These are phyloP conservation scores for Tricladium varicosporioides DNA, from an alignment of 2,329 filamentous ascomycete genomes.

Conservation along the genomic window DNA sequence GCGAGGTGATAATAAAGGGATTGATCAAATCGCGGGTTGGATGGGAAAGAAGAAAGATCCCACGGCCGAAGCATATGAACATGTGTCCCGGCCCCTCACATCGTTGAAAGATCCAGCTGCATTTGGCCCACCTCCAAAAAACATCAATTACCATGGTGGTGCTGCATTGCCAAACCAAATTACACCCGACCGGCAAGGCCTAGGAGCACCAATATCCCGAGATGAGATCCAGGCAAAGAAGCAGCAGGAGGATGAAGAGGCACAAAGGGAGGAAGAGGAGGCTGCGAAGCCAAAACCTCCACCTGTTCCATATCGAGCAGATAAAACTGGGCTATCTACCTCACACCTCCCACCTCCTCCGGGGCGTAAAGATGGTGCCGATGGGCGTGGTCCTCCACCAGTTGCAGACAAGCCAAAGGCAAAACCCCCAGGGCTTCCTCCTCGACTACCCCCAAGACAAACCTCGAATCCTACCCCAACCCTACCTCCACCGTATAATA, in stretches of 20 bases:
- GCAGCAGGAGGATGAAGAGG: slow-evolving; percentile 33
- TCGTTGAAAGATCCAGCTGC: slow-evolving; percentile 61
- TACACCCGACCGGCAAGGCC: slow-evolving; percentile 37
- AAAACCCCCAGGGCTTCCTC: slow-evolving; percentile 48
- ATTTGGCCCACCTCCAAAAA: slow-evolving; percentile 68
- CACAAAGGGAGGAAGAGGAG: slow-evolving; percentile 29
- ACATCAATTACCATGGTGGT: slow-evolving; percentile 32
- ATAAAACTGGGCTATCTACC: slow-evolving; percentile 60
- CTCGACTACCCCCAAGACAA: slow-evolving; percentile 54
- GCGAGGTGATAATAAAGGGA: slow-evolving; percentile 41
- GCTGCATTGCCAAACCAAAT: slow-evolving; percentile 29
- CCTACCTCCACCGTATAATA: slow-evolving; percentile 39
- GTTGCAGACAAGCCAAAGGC: slow-evolving; percentile 21
- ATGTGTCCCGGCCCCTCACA: slow-evolving; percentile 48
- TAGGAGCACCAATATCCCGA: slow-evolving; percentile 43
- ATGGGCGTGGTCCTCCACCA: slow-evolving; percentile 26
- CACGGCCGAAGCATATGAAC: slow-evolving; percentile 22
- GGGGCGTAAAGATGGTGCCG: slow-evolving; percentile 37
- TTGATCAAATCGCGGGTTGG: slow-evolving; percentile 36
- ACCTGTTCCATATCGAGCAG: slow-evolving; percentile 56
- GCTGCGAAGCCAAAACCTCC: slow-evolving; percentile 37
- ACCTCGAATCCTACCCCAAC: slow-evolving; percentile 36
- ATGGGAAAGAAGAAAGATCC: slow-evolving; percentile 35
- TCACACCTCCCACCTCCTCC: slow-evolving; percentile 60
- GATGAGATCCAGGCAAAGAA: slow-evolving; percentile 32